These are phyloP conservation scores for Allantophomopsis cytisporea DNA, from an alignment of 2,329 filamentous ascomycete genomes.

Conservation along the genomic window DNA sequence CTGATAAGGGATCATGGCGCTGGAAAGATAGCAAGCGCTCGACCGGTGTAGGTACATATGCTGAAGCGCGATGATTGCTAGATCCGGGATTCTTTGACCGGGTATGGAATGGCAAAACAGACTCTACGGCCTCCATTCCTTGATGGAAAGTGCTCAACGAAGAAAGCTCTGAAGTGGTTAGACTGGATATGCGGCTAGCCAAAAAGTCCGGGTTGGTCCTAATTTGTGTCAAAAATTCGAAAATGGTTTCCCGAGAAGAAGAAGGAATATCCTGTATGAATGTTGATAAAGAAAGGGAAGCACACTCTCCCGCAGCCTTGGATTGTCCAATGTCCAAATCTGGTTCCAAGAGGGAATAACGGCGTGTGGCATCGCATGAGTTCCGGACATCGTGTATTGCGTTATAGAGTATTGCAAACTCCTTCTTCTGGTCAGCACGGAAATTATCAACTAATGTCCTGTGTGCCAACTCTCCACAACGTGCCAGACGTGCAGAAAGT, in stretches of 20 bases:
- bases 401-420: constrained; percentile 62
- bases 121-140: constrained; percentile 68
- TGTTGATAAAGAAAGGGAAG: constrained; percentile 31
- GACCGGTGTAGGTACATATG: constrained; percentile 47
- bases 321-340: constrained; percentile 44
- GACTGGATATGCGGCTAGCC: constrained; percentile 63
- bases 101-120: constrained; percentile 60
- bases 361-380: constrained; percentile 60
- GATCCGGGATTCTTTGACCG: constrained; percentile 27
- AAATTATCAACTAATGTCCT: constrained; percentile 68
- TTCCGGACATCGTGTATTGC: constrained; percentile 68
- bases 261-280: constrained; percentile 64
- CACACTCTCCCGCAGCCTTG: constrained; percentile 20
- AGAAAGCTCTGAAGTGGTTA: constrained; percentile 65
- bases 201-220: constrained; percentile 81
- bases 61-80: constrained; percentile 29
- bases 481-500: constrained; percentile 58
- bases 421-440: constrained; percentile 64
- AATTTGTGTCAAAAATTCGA: constrained; percentile 70
- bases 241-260: constrained; percentile 59
- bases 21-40: constrained; percentile 82
- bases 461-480: constrained; percentile 62
- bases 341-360: constrained; percentile 58
- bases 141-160: constrained; percentile 68
- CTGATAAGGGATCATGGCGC: constrained; percentile 72